Conservation (phyloP, 2,329 filamentous ascomycete species). For the Stachybotrys chartarum region DNA sequence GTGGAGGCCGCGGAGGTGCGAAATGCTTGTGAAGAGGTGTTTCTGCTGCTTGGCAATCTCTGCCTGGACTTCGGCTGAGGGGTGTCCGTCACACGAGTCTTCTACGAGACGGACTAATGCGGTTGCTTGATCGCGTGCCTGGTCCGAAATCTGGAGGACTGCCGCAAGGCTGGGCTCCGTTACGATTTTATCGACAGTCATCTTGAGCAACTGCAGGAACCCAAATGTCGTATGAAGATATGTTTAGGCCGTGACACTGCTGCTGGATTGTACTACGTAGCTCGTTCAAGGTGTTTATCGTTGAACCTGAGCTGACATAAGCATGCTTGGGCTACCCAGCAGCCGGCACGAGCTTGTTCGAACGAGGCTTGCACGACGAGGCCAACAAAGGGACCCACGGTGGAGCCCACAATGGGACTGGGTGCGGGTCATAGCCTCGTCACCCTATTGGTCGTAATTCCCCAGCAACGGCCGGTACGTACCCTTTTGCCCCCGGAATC, state of each 20-base stretch:
- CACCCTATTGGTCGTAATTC: neutral
- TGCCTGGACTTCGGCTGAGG: constrained; percentile 41
- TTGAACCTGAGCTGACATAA: too few relatives aligned
- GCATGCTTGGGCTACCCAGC: too few relatives aligned
- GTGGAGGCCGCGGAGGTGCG: constrained; percentile 75
- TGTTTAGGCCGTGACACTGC: too few relatives aligned
- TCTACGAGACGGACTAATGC: constrained; percentile 50
- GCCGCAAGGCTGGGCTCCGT: constrained; percentile 48
- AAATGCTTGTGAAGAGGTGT: constrained; percentile 68
- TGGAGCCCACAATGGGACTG: neutral
- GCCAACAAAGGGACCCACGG: too few relatives aligned
- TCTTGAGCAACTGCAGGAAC: constrained; percentile 6
- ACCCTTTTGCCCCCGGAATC: neutral
- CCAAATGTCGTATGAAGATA: too few relatives aligned
- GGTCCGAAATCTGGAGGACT: constrained; percentile 65
- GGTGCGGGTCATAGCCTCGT: neutral
- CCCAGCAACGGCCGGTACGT: neutral
- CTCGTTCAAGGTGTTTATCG: too few relatives aligned
- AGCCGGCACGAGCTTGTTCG: too few relatives aligned
- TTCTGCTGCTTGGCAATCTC: constrained; percentile 72
- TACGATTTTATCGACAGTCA: constrained; percentile 32
- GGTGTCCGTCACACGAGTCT: constrained; percentile 33
- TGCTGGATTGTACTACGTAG: too few relatives aligned
- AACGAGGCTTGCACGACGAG: too few relatives aligned
- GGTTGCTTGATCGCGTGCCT: constrained; percentile 66